These are phyloP conservation scores for Papiliotrema flavescens DNA, from an alignment of 1,284 basidiomycete genomes.

Conservation along the genomic window DNA sequence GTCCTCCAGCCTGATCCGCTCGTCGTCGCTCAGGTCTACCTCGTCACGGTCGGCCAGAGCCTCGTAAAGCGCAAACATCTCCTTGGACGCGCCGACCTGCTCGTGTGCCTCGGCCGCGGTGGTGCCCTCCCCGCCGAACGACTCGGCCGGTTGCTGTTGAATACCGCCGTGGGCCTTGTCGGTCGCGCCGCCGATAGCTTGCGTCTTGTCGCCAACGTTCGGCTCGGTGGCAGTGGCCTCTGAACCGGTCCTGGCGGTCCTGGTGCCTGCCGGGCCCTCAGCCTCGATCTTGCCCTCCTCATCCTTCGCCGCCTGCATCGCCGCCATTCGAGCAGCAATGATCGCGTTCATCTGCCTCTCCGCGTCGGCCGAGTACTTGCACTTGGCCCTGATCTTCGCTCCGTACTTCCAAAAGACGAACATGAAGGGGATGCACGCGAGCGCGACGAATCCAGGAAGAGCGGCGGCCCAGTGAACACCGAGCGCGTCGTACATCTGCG, in stretches of 20 bases:
- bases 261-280: background rate
- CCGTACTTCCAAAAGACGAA: slow-evolving; percentile 56
- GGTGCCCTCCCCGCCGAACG: background rate
- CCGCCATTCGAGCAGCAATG: slow-evolving; percentile 15
- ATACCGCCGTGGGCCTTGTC: slow-evolving; percentile 8
- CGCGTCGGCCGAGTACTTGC: slow-evolving; percentile 49
- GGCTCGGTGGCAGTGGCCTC: background rate
- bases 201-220: slow-evolving; percentile 3
- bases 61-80: slow-evolving; percentile 33
- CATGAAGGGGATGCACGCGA: slow-evolving; percentile 49
- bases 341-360: slow-evolving; percentile 35
- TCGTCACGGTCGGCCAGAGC: slow-evolving; percentile 36
- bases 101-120: background rate
- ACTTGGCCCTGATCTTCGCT: slow-evolving; percentile 57
- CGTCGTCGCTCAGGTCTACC: slow-evolving; percentile 35
- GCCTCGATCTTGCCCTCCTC: background rate
- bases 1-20: slow-evolving; percentile 26
- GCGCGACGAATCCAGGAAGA: slow-evolving; percentile 60
- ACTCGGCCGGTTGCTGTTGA: background rate
- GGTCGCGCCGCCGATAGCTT: background rate
- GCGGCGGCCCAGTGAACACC: slow-evolving; percentile 66
- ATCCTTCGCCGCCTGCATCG: slow-evolving; percentile 4
- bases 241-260: background rate
- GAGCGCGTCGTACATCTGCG: slow-evolving; percentile 51
- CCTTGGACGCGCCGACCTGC: slow-evolving; percentile 5